Percentiles rank a stretch among this genome's conserved stretches.
phyloP scores from a whole-genome alignment of 2,329 filamentous ascomycete species.

The Alternaria sp. region DNA sequence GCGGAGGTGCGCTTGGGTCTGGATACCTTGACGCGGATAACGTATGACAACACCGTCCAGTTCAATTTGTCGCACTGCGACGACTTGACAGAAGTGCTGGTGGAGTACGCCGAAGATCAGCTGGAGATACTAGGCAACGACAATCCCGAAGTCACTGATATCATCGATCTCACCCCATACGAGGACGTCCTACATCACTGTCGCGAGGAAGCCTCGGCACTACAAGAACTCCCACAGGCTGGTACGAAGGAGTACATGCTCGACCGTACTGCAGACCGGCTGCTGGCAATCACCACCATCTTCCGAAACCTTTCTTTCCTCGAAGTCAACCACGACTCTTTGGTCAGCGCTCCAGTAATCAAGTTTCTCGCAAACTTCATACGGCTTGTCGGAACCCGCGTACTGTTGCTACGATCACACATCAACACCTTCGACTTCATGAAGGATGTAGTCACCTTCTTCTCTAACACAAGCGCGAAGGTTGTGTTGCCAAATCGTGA shows the following conservation, averaged over 20 bases:
- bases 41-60: slow-evolving; percentile 52
- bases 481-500: slow-evolving; percentile 85
- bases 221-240: slow-evolving; percentile 76
- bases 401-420: slow-evolving; percentile 81
- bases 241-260: slow-evolving; percentile 81
- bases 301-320: slow-evolving; percentile 90
- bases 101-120: slow-evolving; percentile 92
- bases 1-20: slow-evolving; percentile 88
- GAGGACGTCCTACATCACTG: slow-evolving; percentile 87
- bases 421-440: slow-evolving; percentile 93
- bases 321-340: slow-evolving; percentile 74
- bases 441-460: slow-evolving; percentile 88
- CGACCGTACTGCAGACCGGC: slow-evolving; percentile 81
- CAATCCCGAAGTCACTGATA: slow-evolving; percentile 83
- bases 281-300: slow-evolving; percentile 91
- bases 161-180: slow-evolving; percentile 81
- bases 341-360: slow-evolving; percentile 79
- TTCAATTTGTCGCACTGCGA: slow-evolving; percentile 59
- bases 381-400: slow-evolving; percentile 84
- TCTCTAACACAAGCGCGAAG: slow-evolving; percentile 85
- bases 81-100: slow-evolving; percentile 83
- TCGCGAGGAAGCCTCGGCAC: slow-evolving; percentile 71
- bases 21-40: slow-evolving; percentile 79
- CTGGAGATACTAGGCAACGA: slow-evolving; percentile 84
- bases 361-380: slow-evolving; percentile 85